Evolutionary conservation across 1,284 basidiomycete species (phyloP).

Genomic region (Boletellus deceptivus): DNA sequence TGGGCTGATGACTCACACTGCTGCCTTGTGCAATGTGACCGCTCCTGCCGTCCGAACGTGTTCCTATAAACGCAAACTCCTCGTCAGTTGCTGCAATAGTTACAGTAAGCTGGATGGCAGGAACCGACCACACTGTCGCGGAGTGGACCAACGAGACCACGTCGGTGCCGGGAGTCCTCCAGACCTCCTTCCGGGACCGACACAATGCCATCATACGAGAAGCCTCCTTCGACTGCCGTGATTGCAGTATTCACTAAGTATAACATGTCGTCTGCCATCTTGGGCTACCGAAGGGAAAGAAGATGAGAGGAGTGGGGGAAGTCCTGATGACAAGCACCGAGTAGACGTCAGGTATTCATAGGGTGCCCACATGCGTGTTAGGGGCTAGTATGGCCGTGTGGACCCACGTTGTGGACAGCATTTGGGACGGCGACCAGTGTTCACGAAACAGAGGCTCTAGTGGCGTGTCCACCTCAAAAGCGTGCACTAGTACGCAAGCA

Average conservation of each 20-base stretch:
- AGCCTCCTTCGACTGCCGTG: constrained; percentile 6
- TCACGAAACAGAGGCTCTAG: too few relatives aligned
- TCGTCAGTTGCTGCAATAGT: not conserved
- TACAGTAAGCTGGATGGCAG: not conserved
- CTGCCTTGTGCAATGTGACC: not conserved
- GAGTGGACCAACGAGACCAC: not conserved
- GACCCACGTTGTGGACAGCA: too few relatives aligned
- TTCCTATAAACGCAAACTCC: not conserved
- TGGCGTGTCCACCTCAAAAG: too few relatives aligned
- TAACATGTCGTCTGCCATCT: not conserved
- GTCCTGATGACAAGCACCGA: too few relatives aligned
- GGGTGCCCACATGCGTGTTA: too few relatives aligned
- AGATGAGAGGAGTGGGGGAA: not conserved
- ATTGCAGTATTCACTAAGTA: constrained; percentile 2
- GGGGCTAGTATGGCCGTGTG: too few relatives aligned
- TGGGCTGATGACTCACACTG: not conserved
- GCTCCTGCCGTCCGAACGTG: not conserved
- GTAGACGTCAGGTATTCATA: too few relatives aligned
- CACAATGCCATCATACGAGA: constrained; percentile 15
- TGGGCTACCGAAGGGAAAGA: not conserved
- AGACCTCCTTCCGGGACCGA: constrained; percentile 10
- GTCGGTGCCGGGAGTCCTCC: not conserved
- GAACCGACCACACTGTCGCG: constrained; percentile 5
- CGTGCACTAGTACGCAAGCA: too few relatives aligned
- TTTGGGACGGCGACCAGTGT: too few relatives aligned